Base-by-base conservation (phyloP, 495 filamentous ascomycete genomes). In the Aspergillus indologenus region DNA sequence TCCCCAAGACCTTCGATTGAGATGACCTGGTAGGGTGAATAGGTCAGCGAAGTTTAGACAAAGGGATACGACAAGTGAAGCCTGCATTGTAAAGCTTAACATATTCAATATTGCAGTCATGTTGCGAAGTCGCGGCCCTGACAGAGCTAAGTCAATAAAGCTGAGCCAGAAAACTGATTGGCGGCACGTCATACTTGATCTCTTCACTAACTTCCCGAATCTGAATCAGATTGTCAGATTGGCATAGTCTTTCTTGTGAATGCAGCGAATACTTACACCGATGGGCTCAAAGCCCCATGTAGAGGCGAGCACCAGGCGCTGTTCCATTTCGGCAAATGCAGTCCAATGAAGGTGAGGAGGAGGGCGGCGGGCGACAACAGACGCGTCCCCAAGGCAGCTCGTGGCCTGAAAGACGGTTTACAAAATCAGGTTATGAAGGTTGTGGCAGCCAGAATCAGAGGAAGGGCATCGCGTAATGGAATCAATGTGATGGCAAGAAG, bases 241-340 rank as follows among this genome's bases (percentile, higher is more conserved):
- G 6, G 18, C 1, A 26, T 2, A 22, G 21, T n/a, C 22, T 14
- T 8, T 48, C 0, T 12, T 17, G 14, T 22, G 17, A 18, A 14
- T 23, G 22, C 0, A 49, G 3, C 1, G 14, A 29, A 7, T 20
- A 34, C 64, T 54, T 57, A 67, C 67, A 26, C 65, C 67, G 21
- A 64, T 63, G 15, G 55, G 59, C 31, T 70, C 67, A 42, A 70
- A 67, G 0, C 47, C 67, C 56, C 61, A 70, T 60, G 64, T 62
- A 0, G 65, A 70, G 5, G 65, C 67, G n/a, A 65, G 44, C 1
- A 48, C 65, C 45, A 70, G 23, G 0, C 65, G 57, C 18, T 62
- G 61, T 15, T 56, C 59, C 63, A 70, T 70, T 20, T 45, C 5
- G 34, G 34, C 12, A 7, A 40, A 40, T 40, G n/a, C n/a, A n/a